Evolutionary conservation across 306 rosid genomes (phyloP), one percentile per base, ranked within the genome.

Genomic region (Nissolia schottii): DNA sequence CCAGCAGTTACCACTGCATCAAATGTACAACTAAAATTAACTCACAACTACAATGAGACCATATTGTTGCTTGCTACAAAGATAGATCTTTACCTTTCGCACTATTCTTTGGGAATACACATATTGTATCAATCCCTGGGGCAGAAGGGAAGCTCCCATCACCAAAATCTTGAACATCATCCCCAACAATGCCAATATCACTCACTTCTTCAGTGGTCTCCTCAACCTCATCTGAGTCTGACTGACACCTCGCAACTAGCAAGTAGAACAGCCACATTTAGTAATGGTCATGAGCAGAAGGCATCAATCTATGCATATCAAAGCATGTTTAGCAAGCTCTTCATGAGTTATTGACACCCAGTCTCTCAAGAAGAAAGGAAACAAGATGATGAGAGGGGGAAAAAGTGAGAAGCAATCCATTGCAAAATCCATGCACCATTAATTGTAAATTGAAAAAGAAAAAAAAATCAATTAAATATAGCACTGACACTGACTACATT

Each of bases 141-240:
- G 90, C 92, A 16, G 92, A 68, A 74, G 75, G 65, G 57, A 71
- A 83, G 74, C 2, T 87, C 62, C 61, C 86, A 49, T 89, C 96
- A 27, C 86, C 88, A 75, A 83, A 85, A 76, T 89, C 88, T 65
- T 85, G 96, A 40, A 43, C 82, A 64, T 89, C 96, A 28, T 89
- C 96, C 13, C 86, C 88, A 27, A 87, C 90, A 38, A 83, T 77
- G 19, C 92, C 96, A 40, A 89, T 82, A 65, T 85, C 92, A 59
- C 86, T 78, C 78, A 23, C 80, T 60, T 89, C 87, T 38, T 85
- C 88, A 71, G 76, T 80, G 6, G 77, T 46, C 75, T 85, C 90
- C 3, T 78, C 60, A 12, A 51, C 50, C 46, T 75, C 76, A 16
- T 83, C 87, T 0, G 86, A 66, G 56, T 83, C 88, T 37, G 80